A percentile compares a stretch with the other conserved stretches of the same genome.
phyloP scores from a whole-genome alignment of 2,329 filamentous ascomycete species.

The Penicillium sp. region DNA sequence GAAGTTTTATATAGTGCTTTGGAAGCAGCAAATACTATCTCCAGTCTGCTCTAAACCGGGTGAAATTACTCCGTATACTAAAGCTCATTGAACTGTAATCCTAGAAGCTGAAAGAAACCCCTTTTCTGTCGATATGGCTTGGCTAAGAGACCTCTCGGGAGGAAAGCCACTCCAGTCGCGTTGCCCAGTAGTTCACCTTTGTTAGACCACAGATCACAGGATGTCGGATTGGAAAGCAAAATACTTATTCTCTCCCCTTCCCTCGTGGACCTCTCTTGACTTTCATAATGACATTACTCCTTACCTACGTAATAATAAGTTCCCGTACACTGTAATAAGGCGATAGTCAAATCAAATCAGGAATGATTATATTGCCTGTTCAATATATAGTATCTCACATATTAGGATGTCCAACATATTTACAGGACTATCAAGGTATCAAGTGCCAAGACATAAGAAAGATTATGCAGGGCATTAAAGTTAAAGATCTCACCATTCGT shows the following conservation, averaged over 20 bases:
- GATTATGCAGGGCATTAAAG: slow-evolving; percentile 6
- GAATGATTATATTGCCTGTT: not conserved
- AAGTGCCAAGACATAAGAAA: slow-evolving; percentile 2
- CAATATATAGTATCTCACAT: not conserved
- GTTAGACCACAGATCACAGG: not conserved
- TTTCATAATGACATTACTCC: not conserved
- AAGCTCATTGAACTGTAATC: not conserved
- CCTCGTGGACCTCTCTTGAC: not conserved
- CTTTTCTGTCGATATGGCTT: not conserved
- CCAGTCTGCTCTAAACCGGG: not conserved
- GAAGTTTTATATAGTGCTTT: not conserved
- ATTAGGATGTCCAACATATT: not conserved
- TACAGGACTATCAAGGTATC: not conserved
- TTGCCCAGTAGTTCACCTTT: not conserved
- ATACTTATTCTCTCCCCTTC: not conserved
- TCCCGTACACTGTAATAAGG: too few species aligned
- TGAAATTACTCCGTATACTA: too few species aligned
- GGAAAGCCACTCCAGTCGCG: not conserved
- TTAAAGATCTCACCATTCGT: slow-evolving; percentile 6
- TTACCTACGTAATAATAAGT: not conserved
- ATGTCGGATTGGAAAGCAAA: not conserved
- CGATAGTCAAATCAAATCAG: not conserved
- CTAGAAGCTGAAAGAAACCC: too few species aligned
- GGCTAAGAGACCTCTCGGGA: not conserved
- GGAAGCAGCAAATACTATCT: not conserved